These are phyloP conservation scores for Paraphoma chrysanthemicola DNA, from an alignment of 2,329 filamentous ascomycete genomes.

Conservation along the genomic window DNA sequence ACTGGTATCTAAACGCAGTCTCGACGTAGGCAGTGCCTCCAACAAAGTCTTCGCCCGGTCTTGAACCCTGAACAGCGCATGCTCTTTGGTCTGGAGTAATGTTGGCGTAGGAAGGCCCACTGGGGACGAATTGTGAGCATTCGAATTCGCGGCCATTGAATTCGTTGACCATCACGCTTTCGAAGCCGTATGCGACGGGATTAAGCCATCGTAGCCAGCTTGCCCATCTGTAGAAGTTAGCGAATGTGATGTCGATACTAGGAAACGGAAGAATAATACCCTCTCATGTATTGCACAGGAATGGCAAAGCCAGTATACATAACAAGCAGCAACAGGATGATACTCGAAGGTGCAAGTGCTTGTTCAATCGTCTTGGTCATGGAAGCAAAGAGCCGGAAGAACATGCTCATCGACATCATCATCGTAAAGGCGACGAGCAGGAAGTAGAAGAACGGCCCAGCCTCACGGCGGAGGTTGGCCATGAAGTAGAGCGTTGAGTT, in stretches of 20 bases:
- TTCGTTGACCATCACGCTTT: conserved; percentile 80
- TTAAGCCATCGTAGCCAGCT: conserved; percentile 70
- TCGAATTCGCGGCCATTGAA: conserved; percentile 28
- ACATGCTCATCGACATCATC: conserved; percentile 78
- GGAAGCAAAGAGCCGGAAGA: conserved; percentile 79
- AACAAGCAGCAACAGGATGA: conserved; percentile 69
- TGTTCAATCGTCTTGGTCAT: conserved; percentile 70
- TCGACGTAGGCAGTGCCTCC: conserved; percentile 43
- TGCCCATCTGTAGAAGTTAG: conserved; percentile 38
- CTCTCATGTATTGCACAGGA: conserved; percentile 63
- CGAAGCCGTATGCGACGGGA: conserved; percentile 78
- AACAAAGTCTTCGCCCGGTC: conserved; percentile 43
- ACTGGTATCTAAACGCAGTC: conserved; percentile 39
- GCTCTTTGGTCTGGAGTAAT: conserved; percentile 37
- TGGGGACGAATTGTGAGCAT: conserved; percentile 48
- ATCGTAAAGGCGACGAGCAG: conserved; percentile 63
- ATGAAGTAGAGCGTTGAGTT: conserved; percentile 84
- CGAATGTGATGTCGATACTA: too few species aligned
- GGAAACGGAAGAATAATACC: conserved; percentile 2
- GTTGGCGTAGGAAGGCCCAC: conserved; percentile 42
- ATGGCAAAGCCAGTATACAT: conserved; percentile 72
- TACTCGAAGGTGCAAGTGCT: conserved; percentile 60
- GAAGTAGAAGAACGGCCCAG: conserved; percentile 83
- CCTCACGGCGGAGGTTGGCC: conserved; percentile 74
- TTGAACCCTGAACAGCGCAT: conserved; percentile 45